phyloP scores from a whole-genome alignment of 805 yeast genomes.

The Hanseniaspora jakobsenii region DNA sequence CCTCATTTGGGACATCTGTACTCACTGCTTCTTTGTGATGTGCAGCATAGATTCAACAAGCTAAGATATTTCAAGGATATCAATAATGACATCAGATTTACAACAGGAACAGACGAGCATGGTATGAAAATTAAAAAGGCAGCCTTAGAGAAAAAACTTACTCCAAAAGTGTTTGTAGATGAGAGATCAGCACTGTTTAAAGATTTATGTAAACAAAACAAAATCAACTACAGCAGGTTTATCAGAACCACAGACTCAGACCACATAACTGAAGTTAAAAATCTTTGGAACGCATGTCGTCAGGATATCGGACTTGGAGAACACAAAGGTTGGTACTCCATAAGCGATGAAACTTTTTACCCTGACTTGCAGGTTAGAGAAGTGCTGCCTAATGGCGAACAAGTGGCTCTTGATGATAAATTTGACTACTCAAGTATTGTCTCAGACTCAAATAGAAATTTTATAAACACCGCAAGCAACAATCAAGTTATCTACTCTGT shows the following conservation, averaged over 20 bases:
- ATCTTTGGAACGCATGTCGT: slow-evolving; percentile 55
- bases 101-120: slow-evolving; percentile 96
- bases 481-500: slow-evolving; percentile 62
- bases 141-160: slow-evolving; percentile 40
- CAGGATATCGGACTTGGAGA: slow-evolving; percentile 62
- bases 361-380: slow-evolving; percentile 61
- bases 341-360: slow-evolving; percentile 89
- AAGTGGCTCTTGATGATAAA: slow-evolving; percentile 29
- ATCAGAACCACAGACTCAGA: slow-evolving; percentile 84
- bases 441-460: slow-evolving; percentile 17
- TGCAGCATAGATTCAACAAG: slow-evolving; percentile 57
- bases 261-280: slow-evolving; percentile 52
- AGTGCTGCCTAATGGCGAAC: slow-evolving; percentile 27
- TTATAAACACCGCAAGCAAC: slow-evolving; percentile 49
- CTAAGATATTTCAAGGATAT: slow-evolving; percentile 29
- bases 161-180: slow-evolving; percentile 64
- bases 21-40: slow-evolving; percentile 75
- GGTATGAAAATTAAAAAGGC: slow-evolving; percentile 89
- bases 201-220: slow-evolving; percentile 44
- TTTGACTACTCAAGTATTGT: slow-evolving; percentile 21
- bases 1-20: slow-evolving; percentile 93
- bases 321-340: slow-evolving; percentile 90
- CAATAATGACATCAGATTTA: slow-evolving; percentile 36
- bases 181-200: slow-evolving; percentile 51
- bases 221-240: slow-evolving; percentile 58